Conservation (phyloP, 441 rosid genomes). For the Corymbia calophylla region DNA sequence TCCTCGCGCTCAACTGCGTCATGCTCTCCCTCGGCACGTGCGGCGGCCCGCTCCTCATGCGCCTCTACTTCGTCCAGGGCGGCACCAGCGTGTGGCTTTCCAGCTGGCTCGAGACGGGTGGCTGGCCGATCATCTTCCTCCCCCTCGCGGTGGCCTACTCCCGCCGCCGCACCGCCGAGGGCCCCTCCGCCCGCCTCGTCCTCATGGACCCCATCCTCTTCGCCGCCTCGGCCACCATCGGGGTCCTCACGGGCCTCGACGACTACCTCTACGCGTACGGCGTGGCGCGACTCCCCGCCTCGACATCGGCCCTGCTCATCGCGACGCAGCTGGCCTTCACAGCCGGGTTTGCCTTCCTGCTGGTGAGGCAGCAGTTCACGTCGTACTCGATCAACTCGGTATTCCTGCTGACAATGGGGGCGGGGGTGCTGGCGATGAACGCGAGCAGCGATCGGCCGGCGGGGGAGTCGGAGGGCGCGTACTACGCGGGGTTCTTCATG, state of each 20-base stretch:
- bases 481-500: conserved; percentile 35
- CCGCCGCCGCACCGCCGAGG: not conserved
- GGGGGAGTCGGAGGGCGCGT: conserved; percentile 21
- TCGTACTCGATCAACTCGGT: conserved; percentile 33
- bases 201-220: conserved; percentile 2
- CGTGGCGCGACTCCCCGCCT: conserved; percentile 34
- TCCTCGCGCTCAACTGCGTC: not conserved
- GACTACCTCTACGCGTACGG: conserved; percentile 42
- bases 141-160: not conserved
- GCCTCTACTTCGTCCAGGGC: conserved; percentile 17
- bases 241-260: conserved; percentile 38
- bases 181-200: not conserved
- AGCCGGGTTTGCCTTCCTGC: conserved; percentile 36
- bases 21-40: conserved; percentile 18
- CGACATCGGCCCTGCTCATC: conserved; percentile 44
- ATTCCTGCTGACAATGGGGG: conserved; percentile 30
- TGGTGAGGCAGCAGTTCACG: conserved; percentile 50
- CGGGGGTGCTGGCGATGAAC: conserved; percentile 23
- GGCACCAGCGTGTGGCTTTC: conserved; percentile 7
- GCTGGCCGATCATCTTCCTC: not conserved
- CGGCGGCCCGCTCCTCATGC: conserved; percentile 45
- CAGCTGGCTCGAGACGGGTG: conserved; percentile 6
- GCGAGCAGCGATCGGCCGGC: conserved; percentile 36
- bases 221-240: conserved; percentile 17
- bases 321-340: conserved; percentile 43